Evolutionary conservation across 1,139 yeast genomes (phyloP).

Genomic region (Yamadazyma trypodendri): DNA sequence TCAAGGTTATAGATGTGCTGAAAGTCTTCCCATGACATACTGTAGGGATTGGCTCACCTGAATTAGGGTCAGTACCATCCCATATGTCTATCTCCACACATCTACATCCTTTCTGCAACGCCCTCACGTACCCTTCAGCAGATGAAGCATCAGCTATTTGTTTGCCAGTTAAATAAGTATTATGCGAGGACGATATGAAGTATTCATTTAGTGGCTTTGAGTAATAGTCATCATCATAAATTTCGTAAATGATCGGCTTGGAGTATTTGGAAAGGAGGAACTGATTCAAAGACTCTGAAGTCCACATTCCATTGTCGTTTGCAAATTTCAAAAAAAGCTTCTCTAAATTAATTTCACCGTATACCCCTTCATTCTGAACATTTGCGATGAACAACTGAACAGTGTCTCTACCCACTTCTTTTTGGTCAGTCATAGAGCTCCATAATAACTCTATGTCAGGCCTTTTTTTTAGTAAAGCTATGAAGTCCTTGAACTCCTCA

Average conservation of each 20-base stretch:
- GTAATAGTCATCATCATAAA: conserved; percentile 38
- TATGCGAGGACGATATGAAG: conserved; percentile 89
- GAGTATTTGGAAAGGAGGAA: conserved; percentile 50
- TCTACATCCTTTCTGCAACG: conserved; percentile 86
- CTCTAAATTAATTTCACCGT: conserved; percentile 22
- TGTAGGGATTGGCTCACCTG: conserved; percentile 55
- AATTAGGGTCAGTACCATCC: conserved; percentile 60
- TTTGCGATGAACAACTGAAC: conserved; percentile 48
- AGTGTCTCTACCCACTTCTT: conserved; percentile 18
- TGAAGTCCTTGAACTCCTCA: conserved; percentile 71
- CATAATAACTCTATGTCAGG: conserved; percentile 33
- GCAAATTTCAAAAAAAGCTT: conserved; percentile 49
- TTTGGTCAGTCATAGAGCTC: conserved; percentile 13
- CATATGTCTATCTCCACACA: conserved; percentile 93
- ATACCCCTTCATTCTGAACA: conserved; percentile 50
- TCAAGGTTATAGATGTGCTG: conserved; percentile 68
- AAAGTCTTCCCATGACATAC: conserved; percentile 89
- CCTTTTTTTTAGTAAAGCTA: conserved; percentile 44
- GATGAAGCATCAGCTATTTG: conserved; percentile 93
- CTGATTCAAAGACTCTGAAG: conserved; percentile 51
- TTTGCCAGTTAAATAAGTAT: conserved; percentile 84
- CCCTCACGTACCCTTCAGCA: conserved; percentile 86
- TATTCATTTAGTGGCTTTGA: conserved; percentile 79
- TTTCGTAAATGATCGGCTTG: conserved; percentile 29
- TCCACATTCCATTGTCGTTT: conserved; percentile 29